Conservation (phyloP, 2,329 filamentous ascomycete genomes). For the Phaeosphaeria sp. region DNA sequence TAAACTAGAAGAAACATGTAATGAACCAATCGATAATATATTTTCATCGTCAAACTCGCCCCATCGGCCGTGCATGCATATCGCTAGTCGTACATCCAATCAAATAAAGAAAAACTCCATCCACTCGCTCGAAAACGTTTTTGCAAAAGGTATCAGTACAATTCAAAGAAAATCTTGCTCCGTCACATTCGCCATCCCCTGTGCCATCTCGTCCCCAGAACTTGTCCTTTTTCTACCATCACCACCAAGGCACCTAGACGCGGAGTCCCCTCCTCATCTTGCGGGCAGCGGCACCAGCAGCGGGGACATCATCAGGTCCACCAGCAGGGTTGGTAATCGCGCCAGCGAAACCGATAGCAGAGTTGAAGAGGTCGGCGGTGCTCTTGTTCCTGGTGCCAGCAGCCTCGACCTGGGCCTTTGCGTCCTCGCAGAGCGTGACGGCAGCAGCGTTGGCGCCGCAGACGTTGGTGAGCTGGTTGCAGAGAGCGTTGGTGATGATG, state of each 20-base stretch:
- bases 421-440: slow-evolving; percentile 59
- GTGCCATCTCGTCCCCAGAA: not conserved
- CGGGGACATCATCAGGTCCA: slow-evolving; percentile 27
- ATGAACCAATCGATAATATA: not conserved
- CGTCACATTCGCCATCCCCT: not conserved
- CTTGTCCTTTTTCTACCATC: not conserved
- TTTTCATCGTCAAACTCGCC: not conserved
- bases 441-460: slow-evolving; percentile 69
- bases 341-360: slow-evolving; percentile 47
- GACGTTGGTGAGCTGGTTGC: slow-evolving; percentile 72
- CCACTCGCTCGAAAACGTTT: not conserved
- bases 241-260: slow-evolving; percentile 7
- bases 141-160: not conserved
- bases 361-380: slow-evolving; percentile 52
- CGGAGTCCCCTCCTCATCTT: slow-evolving; percentile 29
- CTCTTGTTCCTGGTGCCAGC: slow-evolving; percentile 49
- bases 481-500: slow-evolving; percentile 77
- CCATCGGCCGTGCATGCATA: not conserved
- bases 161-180: not conserved
- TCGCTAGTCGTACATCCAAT: not conserved
- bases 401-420: slow-evolving; percentile 61
- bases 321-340: slow-evolving; percentile 42
- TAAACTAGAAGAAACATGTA: not conserved
- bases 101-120: not conserved
- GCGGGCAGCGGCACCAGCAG: slow-evolving; percentile 24